Percentiles rank a stretch among this genome's conserved stretches.
phyloP scores from a whole-genome alignment of 179 eudicot species.

The Corrigiola litoralis region DNA sequence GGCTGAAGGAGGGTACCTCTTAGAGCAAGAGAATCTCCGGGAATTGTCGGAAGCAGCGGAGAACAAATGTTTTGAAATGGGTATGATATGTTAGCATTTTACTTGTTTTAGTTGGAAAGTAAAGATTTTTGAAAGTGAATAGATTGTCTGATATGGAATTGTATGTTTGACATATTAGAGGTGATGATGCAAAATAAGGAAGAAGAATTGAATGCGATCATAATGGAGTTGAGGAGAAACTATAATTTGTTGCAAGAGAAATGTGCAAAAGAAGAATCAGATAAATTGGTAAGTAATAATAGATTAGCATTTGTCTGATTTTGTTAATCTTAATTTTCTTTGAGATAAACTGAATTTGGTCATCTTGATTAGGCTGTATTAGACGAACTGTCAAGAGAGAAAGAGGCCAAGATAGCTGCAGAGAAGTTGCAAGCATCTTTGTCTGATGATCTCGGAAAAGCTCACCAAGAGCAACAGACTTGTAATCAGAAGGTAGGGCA shows the following conservation, averaged over 20 bases:
- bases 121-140: background rate
- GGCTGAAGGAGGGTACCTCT: constrained; percentile 59
- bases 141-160: background rate
- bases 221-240: constrained; percentile 66
- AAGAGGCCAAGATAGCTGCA: constrained; percentile 64
- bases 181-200: constrained; percentile 70
- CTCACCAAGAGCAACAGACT: constrained; percentile 59
- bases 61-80: constrained; percentile 67
- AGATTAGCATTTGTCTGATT: background rate
- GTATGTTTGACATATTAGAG: constrained; percentile 39
- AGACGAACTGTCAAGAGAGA: constrained; percentile 62
- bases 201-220: constrained; percentile 77
- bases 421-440: constrained; percentile 64
- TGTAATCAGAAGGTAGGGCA: constrained; percentile 60
- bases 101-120: background rate
- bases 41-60: constrained; percentile 55
- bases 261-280: constrained; percentile 60
- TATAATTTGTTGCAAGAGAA: constrained; percentile 59
- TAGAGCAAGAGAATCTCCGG: constrained; percentile 64
- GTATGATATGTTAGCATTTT: constrained; percentile 31
- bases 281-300: constrained; percentile 52
- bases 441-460: constrained; percentile 62
- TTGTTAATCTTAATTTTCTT: background rate
- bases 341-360: constrained; percentile 6
- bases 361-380: constrained; percentile 50